Evolutionary conservation across 2,329 filamentous ascomycete genomes (phyloP).

Genomic region (Penicillium sp.): DNA sequence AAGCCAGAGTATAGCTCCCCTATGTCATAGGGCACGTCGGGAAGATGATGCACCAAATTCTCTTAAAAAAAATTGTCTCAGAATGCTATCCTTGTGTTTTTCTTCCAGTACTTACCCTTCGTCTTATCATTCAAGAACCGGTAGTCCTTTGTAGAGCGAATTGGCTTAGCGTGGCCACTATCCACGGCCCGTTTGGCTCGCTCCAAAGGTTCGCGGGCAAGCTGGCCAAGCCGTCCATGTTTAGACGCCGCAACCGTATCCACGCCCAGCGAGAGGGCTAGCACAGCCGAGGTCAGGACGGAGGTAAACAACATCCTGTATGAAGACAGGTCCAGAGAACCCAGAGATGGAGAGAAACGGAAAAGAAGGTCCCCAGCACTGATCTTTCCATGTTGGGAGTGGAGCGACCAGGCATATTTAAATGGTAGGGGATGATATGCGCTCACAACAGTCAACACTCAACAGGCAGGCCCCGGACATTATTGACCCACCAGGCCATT

Average conservation of each 20-base stretch:
- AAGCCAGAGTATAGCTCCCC: conserved; percentile 54
- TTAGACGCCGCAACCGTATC: conserved; percentile 23
- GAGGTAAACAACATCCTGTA: conserved; percentile 30
- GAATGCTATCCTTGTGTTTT: not conserved
- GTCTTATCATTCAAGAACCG: conserved; percentile 32
- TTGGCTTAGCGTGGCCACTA: conserved; percentile 13
- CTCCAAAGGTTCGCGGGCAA: conserved; percentile 27
- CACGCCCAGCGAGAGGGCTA: conserved; percentile 26
- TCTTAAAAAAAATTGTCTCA: conserved; percentile 41
- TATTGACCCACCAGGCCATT: too few species aligned
- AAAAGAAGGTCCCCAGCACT: not conserved
- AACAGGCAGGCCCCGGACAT: too few species aligned
- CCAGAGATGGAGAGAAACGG: not conserved
- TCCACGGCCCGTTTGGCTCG: conserved; percentile 23
- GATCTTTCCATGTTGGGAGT: not conserved
- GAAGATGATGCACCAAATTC: conserved; percentile 66
- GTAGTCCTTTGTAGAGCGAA: conserved; percentile 23
- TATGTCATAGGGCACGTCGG: conserved; percentile 70
- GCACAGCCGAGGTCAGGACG: conserved; percentile 26
- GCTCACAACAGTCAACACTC: too few species aligned
- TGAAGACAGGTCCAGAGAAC: not conserved
- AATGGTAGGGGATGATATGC: not conserved
- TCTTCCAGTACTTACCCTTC: conserved; percentile 24
- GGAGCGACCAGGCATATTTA: not conserved
- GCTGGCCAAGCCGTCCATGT: conserved; percentile 31